Conservation (phyloP, 1,284 basidiomycete genomes). For the Cutaneotrichosporon spelunceum region DNA sequence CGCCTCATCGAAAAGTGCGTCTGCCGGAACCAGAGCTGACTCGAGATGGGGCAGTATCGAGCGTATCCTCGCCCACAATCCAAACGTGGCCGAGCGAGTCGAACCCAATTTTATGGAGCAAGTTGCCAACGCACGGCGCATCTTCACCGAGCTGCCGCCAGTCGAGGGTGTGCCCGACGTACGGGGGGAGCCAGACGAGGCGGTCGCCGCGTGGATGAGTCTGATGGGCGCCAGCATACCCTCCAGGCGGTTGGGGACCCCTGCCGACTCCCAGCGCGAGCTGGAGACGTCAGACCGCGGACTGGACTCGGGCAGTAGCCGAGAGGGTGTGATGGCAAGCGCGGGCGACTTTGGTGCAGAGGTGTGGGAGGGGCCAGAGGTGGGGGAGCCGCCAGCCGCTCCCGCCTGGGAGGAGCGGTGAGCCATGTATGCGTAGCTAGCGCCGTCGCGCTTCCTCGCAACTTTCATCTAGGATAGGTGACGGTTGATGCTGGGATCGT, state of each 20-base stretch:
- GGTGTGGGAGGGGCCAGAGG: not conserved
- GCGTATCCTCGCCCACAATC: conserved; percentile 57
- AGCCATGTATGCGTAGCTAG: not conserved
- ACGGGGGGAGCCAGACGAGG: not conserved
- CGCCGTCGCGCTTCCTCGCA: too few species aligned
- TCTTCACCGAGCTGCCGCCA: conserved; percentile 47
- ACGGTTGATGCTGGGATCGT: too few species aligned
- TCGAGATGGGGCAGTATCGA: conserved; percentile 65
- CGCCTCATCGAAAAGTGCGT: conserved; percentile 60
- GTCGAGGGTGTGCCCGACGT: conserved; percentile 15
- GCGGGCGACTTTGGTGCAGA: conserved; percentile 2
- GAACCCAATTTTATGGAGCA: conserved; percentile 36
- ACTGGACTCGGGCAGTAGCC: not conserved
- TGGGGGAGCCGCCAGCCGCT: not conserved
- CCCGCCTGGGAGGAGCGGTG: not conserved
- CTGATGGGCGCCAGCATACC: not conserved
- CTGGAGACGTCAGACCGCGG: not conserved
- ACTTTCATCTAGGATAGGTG: too few species aligned
- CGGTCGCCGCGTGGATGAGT: not conserved
- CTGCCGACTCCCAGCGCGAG: not conserved
- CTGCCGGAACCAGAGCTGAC: conserved; percentile 11
- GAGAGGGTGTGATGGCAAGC: not conserved
- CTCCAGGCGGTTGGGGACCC: not conserved
- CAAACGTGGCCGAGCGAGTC: conserved; percentile 21
- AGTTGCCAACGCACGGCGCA: conserved; percentile 39